Percentiles rank a stretch among this genome's conserved stretches.
Conservation (phyloP, 2,329 filamentous ascomycete species). For the Dactylonectria estremocensis region DNA sequence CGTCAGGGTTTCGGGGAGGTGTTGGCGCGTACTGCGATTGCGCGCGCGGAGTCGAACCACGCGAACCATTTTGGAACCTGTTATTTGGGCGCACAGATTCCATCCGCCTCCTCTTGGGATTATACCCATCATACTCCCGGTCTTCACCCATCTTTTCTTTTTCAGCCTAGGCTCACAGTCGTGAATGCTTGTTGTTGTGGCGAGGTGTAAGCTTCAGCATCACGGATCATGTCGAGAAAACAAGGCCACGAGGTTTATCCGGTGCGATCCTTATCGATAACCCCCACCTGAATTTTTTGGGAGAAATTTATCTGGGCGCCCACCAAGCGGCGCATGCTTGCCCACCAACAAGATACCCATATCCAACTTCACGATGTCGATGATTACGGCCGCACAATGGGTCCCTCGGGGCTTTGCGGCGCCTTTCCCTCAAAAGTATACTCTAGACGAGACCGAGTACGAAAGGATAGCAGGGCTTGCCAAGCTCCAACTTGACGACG, state of each 20-base stretch:
- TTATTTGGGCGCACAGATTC: constrained; percentile 51
- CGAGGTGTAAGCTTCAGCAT: constrained; percentile 13
- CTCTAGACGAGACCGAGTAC: constrained; percentile 83
- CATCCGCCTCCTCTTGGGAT: constrained; percentile 57
- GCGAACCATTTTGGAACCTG: constrained; percentile 52
- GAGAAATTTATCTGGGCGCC: constrained; percentile 48
- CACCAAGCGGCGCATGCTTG: constrained; percentile 29
- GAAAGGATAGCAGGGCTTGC: constrained; percentile 82
- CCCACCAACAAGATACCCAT: constrained; percentile 48
- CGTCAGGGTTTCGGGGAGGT: constrained; percentile 58
- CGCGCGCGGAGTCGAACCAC: constrained; percentile 52
- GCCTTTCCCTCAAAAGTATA: constrained; percentile 81
- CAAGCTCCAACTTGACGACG: constrained; percentile 89
- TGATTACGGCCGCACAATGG: constrained; percentile 85
- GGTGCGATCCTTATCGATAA: constrained; percentile 57
- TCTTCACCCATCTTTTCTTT: constrained; percentile 53
- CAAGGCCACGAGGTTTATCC: constrained; percentile 45
- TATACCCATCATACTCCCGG: constrained; percentile 56
- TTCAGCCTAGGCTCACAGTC: constrained; percentile 1
- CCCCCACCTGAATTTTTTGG: constrained; percentile 56
- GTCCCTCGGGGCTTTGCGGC: constrained; percentile 84
- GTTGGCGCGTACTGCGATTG: constrained; percentile 61
- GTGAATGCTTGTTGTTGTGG: constrained; percentile 9
- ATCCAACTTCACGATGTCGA: constrained; percentile 67
- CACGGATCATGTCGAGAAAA: constrained; percentile 22